Base-by-base conservation (phyloP, 352 stramenopile genomes). In the Phytophthora pisi region DNA sequence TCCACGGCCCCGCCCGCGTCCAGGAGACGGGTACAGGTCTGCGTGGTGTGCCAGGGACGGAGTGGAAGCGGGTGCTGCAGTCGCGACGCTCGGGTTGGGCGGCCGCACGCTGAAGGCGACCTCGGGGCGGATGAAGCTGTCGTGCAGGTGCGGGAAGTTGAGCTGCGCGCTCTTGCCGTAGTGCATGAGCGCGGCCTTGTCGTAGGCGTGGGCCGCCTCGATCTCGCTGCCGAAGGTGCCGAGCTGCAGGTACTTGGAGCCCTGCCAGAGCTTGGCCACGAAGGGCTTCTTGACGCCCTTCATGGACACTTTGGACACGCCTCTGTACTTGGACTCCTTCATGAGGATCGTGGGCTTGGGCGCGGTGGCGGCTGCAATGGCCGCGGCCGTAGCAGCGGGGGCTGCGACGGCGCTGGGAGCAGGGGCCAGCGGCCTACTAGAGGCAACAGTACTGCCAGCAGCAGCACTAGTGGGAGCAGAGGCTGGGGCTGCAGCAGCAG, bases 211-310 rank as follows among this genome's bases (percentile, higher is more conserved):
- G 15, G 86, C 88, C 0, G 88, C 88, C 61, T 93, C 81, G 46
- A 92, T 93, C 63, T 93, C 88, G 45, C 82, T 92, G 47, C 75
- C 75, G 43, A 86, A 95, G 0, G 84, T 78, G n/a, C 84, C 85
- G 15, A 93, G 49, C 20, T 92, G 82, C 11, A 88, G 60, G 54
- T 89, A 89, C 60, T 90, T 90, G 60, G 70, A 70, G 26, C 84
- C 75, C 51, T 89, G 81, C 66, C 79, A 85, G 10, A 92, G 76
- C 45, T 90, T 89, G 49, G 86, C 82, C 28, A 93, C 80, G 60
- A 93, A 95, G 28, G 88, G 86, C 34, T 92, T 92, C 72, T 93
- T 93, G 36, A 86, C 78, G 18, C 86, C 83, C 59, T 92, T 93
- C 72, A 81, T 80, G 13, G 84, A 89, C 59, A 91, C 80, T 74